A percentile compares a stretch with the other conserved stretches of the same genome.
Conservation (phyloP, 2,329 filamentous ascomycete species). For the Scedosporium dehoogii region DNA sequence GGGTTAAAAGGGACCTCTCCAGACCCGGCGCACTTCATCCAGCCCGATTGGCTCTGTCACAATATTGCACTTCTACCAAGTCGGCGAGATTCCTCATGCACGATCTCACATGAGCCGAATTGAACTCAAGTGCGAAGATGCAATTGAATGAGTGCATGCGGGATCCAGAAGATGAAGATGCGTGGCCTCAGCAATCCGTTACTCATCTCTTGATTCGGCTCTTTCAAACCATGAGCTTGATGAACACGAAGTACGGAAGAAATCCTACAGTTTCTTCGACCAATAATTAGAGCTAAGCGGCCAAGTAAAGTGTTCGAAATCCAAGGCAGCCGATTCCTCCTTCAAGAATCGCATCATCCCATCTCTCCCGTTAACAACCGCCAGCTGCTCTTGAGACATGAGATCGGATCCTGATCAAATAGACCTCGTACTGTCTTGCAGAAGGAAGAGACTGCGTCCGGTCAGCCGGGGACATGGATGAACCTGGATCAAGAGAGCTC, state of each 20-base stretch:
- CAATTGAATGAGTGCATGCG: not conserved
- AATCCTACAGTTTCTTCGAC: not conserved
- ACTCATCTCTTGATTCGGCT: too few relatives aligned
- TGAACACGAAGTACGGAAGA: not conserved
- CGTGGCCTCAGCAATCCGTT: not conserved
- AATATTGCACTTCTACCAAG: not conserved
- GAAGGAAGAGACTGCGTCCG: not conserved
- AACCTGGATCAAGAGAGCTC: not conserved
- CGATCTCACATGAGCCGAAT: not conserved
- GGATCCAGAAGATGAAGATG: not conserved
- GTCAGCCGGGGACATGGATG: not conserved
- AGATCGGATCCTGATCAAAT: not conserved
- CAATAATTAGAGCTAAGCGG: not conserved
- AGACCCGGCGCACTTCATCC: not conserved
- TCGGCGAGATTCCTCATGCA: not conserved
- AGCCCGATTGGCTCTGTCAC: not conserved
- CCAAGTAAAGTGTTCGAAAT: not conserved
- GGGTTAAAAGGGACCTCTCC: not conserved
- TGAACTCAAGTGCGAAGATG: not conserved
- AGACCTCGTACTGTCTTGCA: not conserved
- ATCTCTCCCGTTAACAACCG: not conserved
- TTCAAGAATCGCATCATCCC: not conserved
- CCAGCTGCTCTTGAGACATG: not conserved
- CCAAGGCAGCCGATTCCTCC: not conserved
- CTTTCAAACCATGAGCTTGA: not conserved